Evolutionary conservation across 192 early-diverging fungal genomes (phyloP).

Genomic region (Mycoemilia scoparia): DNA sequence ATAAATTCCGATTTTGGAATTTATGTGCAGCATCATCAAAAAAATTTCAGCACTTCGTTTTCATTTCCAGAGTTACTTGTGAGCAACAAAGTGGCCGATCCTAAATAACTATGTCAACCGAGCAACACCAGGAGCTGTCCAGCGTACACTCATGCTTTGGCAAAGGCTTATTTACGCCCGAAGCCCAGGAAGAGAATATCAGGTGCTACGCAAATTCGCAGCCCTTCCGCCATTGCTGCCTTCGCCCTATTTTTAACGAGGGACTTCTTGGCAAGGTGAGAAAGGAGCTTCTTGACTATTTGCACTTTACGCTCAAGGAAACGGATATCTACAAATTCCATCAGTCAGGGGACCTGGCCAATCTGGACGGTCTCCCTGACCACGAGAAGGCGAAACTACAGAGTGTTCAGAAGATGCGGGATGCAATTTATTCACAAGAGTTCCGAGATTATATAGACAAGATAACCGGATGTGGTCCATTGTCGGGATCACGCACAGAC

Average conservation of each 20-base stretch:
- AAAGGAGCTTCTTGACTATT: conserved; percentile 35
- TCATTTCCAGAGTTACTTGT: no score
- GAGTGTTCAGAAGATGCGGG: conserved; percentile 37
- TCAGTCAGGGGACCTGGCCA: conserved; percentile 68
- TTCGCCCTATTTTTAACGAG: conserved; percentile 39
- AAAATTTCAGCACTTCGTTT: no score
- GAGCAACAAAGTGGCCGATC: no score
- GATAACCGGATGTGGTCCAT: conserved; percentile 49
- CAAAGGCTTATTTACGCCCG: no score
- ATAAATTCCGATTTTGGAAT: no score
- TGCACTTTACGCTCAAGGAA: conserved; percentile 66
- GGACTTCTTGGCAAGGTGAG: conserved; percentile 41
- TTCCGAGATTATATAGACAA: conserved; percentile 47
- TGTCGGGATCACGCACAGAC: conserved; percentile 47
- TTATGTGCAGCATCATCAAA: no score
- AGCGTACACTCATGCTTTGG: no score
- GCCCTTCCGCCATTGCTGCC: conserved; percentile 48
- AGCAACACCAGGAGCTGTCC: no score
- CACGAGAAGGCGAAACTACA: conserved; percentile 36
- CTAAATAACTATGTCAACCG: no score
- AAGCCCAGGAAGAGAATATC: conserved; percentile 3
- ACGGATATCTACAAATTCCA: conserved; percentile 71
- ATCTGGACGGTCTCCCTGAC: conserved; percentile 50
- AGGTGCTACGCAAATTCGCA: conserved; percentile 13
- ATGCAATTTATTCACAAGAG: conserved; percentile 53